These are phyloP conservation scores for Myxozyma nipponensis DNA, from an alignment of 805 yeast species.

Conservation along the genomic window DNA sequence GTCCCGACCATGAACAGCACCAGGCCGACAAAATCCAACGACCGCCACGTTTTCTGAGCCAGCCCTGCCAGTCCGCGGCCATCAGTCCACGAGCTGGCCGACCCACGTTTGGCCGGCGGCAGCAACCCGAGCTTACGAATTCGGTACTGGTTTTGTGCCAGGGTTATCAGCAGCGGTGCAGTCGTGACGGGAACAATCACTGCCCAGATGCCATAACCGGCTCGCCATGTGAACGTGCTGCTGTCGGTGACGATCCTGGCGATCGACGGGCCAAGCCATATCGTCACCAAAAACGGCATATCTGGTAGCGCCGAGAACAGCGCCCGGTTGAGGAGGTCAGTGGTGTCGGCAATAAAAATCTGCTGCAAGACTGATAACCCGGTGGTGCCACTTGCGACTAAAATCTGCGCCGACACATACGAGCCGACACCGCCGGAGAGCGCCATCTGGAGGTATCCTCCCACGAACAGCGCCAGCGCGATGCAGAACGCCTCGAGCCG, in stretches of 20 bases:
- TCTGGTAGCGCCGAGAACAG: constrained; percentile 39
- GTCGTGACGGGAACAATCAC: constrained; percentile 44
- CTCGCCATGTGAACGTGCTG: constrained; percentile 47
- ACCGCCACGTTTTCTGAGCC: constrained; percentile 36
- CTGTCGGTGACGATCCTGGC: constrained; percentile 34
- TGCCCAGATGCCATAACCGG: constrained; percentile 52
- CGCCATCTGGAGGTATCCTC: constrained; percentile 42
- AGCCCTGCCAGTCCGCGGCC: constrained; percentile 5
- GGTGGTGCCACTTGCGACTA: constrained; percentile 40
- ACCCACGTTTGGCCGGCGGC: constrained; percentile 12
- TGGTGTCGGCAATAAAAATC: constrained; percentile 39
- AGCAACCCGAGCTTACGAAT: constrained; percentile 23
- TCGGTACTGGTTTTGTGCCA: constrained; percentile 23
- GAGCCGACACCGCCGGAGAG: constrained; percentile 38
- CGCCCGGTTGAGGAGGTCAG: constrained; percentile 42
- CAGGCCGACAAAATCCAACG: constrained; percentile 56
- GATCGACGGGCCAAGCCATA: constrained; percentile 42
- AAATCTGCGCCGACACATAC: constrained; percentile 40
- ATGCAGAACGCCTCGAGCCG: constrained; percentile 41
- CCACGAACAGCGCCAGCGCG: constrained; percentile 36
- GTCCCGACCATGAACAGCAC: constrained; percentile 48
- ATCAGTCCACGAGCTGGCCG: constrained; percentile 11
- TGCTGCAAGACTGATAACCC: constrained; percentile 41
- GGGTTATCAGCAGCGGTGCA: constrained; percentile 28
- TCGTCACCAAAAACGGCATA: constrained; percentile 43